These are phyloP conservation scores for Pythium diclinum DNA, from an alignment of 352 stramenopile species.

Conservation along the genomic window DNA sequence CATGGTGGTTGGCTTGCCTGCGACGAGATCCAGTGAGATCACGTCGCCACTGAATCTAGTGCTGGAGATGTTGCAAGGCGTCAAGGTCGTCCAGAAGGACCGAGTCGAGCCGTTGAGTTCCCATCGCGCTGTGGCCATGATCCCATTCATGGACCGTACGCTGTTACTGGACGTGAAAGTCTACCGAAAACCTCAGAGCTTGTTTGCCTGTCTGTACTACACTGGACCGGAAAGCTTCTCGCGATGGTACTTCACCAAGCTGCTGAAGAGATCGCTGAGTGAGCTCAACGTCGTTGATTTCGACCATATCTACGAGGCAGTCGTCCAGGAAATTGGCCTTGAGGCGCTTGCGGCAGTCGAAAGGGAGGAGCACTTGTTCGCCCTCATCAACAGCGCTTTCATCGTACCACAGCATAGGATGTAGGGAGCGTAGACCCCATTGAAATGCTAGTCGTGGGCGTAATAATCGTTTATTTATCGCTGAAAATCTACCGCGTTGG, in stretches of 20 bases:
- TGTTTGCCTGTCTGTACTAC: conserved; percentile 74
- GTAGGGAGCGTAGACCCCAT: conserved; percentile 15
- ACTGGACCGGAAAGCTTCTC: conserved; percentile 63
- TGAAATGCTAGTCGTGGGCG: neutral
- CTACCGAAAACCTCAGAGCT: conserved; percentile 50
- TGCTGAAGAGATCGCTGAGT: conserved; percentile 41
- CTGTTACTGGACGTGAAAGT: conserved; percentile 76
- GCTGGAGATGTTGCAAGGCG: conserved; percentile 34
- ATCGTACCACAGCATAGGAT: conserved; percentile 42
- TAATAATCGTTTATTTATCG: conserved; percentile 1
- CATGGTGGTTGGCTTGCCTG: conserved; percentile 47
- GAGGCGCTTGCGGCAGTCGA: conserved; percentile 37
- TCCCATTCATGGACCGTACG: conserved; percentile 53
- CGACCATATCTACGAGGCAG: conserved; percentile 43
- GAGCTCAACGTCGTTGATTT: conserved; percentile 56
- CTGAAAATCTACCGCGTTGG: neutral
- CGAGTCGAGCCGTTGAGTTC: conserved; percentile 33
- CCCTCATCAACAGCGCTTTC: conserved; percentile 45
- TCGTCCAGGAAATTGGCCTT: conserved; percentile 30
- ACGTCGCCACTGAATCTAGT: conserved; percentile 30
- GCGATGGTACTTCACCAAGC: conserved; percentile 36
- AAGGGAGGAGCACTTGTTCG: conserved; percentile 65
- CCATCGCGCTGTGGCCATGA: conserved; percentile 43
- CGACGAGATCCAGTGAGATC: neutral
- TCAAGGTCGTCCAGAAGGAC: conserved; percentile 35